Evolutionary conservation across 768 basidiomycete genomes (phyloP).

Genomic region (Cystofilobasidium bisporidii): DNA sequence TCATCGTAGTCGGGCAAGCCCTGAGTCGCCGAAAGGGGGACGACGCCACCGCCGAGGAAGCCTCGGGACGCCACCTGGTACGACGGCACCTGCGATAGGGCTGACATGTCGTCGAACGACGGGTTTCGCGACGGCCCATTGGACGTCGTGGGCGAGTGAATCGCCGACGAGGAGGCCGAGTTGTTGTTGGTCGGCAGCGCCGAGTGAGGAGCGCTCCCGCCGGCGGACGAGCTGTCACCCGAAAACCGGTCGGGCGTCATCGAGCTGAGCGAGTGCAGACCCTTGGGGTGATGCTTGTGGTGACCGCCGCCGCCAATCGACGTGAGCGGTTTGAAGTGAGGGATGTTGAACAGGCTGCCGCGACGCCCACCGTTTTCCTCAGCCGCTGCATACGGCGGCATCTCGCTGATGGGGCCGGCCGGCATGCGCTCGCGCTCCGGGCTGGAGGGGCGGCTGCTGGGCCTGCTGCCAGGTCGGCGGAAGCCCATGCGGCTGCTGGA

Average conservation of each 20-base stretch:
- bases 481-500: conserved; percentile 28
- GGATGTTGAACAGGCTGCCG: conserved; percentile 38
- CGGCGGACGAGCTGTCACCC: background rate
- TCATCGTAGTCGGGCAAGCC: conserved; percentile 86
- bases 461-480: conserved; percentile 40
- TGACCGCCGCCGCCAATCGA: conserved; percentile 29
- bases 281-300: background rate
- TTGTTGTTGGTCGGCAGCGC: background rate
- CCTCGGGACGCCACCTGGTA: conserved; percentile 76
- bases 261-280: conserved; percentile 2
- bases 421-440: conserved; percentile 46
- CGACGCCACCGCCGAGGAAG: conserved; percentile 79
- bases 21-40: conserved; percentile 62
- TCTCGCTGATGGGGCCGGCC: conserved; percentile 33
- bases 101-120: conserved; percentile 33
- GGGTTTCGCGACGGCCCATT: conserved; percentile 27
- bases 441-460: conserved; percentile 48
- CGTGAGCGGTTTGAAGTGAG: conserved; percentile 29
- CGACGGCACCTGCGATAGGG: conserved; percentile 69
- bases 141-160: conserved; percentile 1
- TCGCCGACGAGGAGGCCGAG: background rate
- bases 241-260: background rate
- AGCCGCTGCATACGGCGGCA: conserved; percentile 41
- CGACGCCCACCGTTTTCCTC: conserved; percentile 33
- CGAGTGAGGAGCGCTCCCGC: background rate